phyloP scores from a whole-genome alignment of 805 yeast species.

The Grigorovia transvaalensis region DNA sequence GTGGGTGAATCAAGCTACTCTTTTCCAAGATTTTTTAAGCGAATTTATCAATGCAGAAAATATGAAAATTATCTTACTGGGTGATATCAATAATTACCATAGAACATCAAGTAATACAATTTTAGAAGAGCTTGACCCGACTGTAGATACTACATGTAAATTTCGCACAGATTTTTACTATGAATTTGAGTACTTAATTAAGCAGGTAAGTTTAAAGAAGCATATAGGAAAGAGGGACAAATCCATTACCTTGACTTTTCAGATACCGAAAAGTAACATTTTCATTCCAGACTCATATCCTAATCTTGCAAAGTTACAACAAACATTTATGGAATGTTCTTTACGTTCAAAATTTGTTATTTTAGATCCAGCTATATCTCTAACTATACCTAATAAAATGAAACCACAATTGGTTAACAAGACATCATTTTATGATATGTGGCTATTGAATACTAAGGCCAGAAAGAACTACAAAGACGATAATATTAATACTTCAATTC shows the following conservation, averaged over 20 bases:
- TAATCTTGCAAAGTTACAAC: constrained; percentile 15
- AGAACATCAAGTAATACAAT: constrained; percentile 5
- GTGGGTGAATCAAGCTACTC: constrained; percentile 35
- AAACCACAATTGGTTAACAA: constrained; percentile 32
- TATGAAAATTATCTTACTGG: constrained; percentile 29
- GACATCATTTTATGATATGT: constrained; percentile 35
- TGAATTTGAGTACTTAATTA: constrained; percentile 33
- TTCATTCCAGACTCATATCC: constrained; percentile 11
- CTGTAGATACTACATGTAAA: background rate
- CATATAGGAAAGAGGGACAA: background rate
- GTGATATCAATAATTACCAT: constrained; percentile 7
- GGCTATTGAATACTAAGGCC: constrained; percentile 28
- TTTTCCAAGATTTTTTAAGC: constrained; percentile 29
- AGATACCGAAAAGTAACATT: constrained; percentile 8
- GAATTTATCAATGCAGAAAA: constrained; percentile 24
- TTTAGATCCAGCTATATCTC: constrained; percentile 28
- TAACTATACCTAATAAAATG: constrained; percentile 12
- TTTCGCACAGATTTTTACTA: constrained; percentile 32
- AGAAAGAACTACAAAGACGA: background rate
- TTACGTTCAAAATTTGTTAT: constrained; percentile 23
- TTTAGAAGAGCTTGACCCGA: background rate
- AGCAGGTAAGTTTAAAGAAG: constrained; percentile 6
- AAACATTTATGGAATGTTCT: constrained; percentile 7
- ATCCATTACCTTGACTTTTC: constrained; percentile 1
- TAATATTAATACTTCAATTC: constrained; percentile 19